Percentiles rank a stretch among this genome's conserved stretches.
phyloP scores from a whole-genome alignment of 306 rosid species.

The Vigna angularis region DNA sequence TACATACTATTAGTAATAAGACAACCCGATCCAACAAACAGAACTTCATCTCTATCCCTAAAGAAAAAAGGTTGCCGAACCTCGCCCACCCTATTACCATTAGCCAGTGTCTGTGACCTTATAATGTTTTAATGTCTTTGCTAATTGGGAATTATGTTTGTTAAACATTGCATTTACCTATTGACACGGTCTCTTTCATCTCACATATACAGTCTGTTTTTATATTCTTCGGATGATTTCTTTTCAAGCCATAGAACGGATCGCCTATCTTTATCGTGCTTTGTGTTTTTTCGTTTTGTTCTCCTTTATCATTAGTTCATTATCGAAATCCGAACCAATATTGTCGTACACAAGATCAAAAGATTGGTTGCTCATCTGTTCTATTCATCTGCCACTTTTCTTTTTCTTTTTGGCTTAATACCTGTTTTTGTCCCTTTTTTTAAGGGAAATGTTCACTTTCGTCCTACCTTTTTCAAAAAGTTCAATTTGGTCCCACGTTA shows the following conservation, averaged over 20 bases:
- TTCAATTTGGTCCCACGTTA: too few relatives aligned
- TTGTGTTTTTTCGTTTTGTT: constrained; percentile 5
- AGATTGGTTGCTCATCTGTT: too few relatives aligned
- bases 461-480: too few relatives aligned
- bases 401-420: too few relatives aligned
- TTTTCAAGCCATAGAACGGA: constrained; percentile 1
- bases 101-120: background rate
- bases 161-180: background rate
- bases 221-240: background rate
- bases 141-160: background rate
- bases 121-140: background rate
- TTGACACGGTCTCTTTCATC: background rate
- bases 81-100: too few relatives aligned
- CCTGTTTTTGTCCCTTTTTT: too few relatives aligned
- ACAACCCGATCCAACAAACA: too few relatives aligned
- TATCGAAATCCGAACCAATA: background rate
- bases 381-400: too few relatives aligned
- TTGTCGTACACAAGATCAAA: background rate
- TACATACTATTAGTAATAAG: too few relatives aligned
- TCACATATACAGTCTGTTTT: background rate
- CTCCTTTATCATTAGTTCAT: constrained; percentile 10
- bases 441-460: too few relatives aligned
- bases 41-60: too few relatives aligned
- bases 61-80: too few relatives aligned
- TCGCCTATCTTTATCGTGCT: constrained; percentile 20